phyloP scores from a whole-genome alignment of 352 stramenopile genomes.

The Phytophthora palmivora region DNA sequence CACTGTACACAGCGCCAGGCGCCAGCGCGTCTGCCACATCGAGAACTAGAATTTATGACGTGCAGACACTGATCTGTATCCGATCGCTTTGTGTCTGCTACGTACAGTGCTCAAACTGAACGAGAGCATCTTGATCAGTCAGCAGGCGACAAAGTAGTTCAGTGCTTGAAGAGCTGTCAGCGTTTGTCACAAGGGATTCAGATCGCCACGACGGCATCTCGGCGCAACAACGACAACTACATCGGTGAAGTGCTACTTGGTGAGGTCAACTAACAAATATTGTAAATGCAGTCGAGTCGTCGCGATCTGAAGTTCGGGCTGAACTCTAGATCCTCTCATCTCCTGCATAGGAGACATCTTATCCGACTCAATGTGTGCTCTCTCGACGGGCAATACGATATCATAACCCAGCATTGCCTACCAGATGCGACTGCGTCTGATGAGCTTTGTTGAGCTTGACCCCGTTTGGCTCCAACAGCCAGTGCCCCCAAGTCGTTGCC shows the following conservation, averaged over 20 bases:
- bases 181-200: constrained; percentile 9
- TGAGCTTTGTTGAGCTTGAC: not conserved
- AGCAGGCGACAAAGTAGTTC: constrained; percentile 1
- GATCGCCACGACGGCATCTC: constrained; percentile 6
- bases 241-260: not conserved
- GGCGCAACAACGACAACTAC: constrained; percentile 6
- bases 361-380: constrained; percentile 7
- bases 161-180: constrained; percentile 19
- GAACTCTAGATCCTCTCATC: constrained; percentile 3
- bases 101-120: too few relatives aligned
- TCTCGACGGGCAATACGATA: constrained; percentile 7
- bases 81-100: not conserved
- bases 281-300: not conserved
- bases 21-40: too few relatives aligned
- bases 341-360: constrained; percentile 8
- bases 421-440: constrained; percentile 15
- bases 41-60: too few relatives aligned
- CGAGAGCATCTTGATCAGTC: constrained; percentile 13
- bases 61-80: constrained; percentile 13
- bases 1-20: too few relatives aligned
- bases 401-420: constrained; percentile 12
- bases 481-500: not conserved
- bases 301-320: not conserved
- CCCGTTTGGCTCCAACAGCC: constrained; percentile 1
- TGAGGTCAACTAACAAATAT: not conserved